These are phyloP conservation scores for Sclerotinia trifoliorum DNA, from an alignment of 2,329 filamentous ascomycete genomes.

Conservation along the genomic window DNA sequence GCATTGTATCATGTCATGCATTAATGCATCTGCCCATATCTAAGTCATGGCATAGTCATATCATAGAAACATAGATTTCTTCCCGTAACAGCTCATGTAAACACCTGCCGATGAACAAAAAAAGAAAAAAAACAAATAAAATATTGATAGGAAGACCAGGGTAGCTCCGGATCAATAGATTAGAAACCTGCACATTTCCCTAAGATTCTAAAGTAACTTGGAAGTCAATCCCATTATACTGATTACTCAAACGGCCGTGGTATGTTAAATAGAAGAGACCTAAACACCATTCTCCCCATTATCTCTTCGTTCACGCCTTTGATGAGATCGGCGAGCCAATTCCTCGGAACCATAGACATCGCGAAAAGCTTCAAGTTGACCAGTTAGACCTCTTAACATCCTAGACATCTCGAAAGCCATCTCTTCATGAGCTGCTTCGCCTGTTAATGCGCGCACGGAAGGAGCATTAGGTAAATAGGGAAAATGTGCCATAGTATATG, in stretches of 20 bases:
- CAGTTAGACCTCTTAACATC: constrained; percentile 30
- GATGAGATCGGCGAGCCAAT: constrained; percentile 19
- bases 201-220: not conserved
- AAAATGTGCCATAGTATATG: constrained; percentile 30
- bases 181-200: not conserved
- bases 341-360: constrained; percentile 31
- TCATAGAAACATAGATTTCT: not conserved
- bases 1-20: not conserved
- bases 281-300: constrained; percentile 20
- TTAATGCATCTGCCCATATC: not conserved
- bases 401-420: constrained; percentile 35
- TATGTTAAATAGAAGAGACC: not conserved
- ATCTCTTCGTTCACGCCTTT: constrained; percentile 18
- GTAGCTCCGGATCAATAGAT: not conserved
- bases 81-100: not conserved
- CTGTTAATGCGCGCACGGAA: constrained; percentile 32
- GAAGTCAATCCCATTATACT: not conserved
- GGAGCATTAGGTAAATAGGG: constrained; percentile 33
- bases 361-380: constrained; percentile 34
- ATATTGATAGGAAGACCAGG: not conserved
- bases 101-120: not conserved
- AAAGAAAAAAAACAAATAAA: not conserved
- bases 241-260: not conserved
- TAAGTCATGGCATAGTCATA: not conserved
- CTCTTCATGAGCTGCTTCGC: constrained; percentile 32